Conservation (phyloP, 371 early-diverging fungal species). For the Cokeromyces recurvatus region DNA sequence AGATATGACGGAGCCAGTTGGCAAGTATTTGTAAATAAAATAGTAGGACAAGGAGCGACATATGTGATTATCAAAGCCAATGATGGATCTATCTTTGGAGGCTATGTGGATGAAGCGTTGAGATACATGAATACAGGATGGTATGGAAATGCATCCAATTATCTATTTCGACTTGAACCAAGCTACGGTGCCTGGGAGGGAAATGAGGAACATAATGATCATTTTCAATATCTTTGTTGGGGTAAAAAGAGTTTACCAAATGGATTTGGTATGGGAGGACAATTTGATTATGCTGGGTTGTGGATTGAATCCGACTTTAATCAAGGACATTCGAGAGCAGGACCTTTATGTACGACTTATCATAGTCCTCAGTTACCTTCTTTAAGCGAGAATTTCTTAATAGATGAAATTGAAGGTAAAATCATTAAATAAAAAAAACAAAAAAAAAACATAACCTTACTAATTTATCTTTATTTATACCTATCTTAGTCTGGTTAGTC, state of each 20-base stretch:
- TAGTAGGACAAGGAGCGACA: constrained; percentile 49
- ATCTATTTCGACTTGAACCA: constrained; percentile 50
- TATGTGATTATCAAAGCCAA: constrained; percentile 43
- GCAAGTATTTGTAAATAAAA: constrained; percentile 51
- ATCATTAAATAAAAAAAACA: background rate
- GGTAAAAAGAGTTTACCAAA: constrained; percentile 83
- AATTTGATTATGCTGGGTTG: constrained; percentile 79
- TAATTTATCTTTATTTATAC: background rate
- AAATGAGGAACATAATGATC: constrained; percentile 54
- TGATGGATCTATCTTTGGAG: constrained; percentile 65
- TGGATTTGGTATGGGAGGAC: constrained; percentile 83
- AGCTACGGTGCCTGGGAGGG: constrained; percentile 7
- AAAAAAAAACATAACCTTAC: too few species aligned
- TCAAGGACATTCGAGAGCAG: constrained; percentile 70
- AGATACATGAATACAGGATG: constrained; percentile 58
- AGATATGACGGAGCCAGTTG: constrained; percentile 56
- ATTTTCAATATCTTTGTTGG: constrained; percentile 81
- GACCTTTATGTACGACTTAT: constrained; percentile 67
- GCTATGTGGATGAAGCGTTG: constrained; percentile 63
- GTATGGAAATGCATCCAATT: constrained; percentile 62
- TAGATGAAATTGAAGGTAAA: constrained; percentile 73
- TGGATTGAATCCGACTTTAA: constrained; percentile 71
- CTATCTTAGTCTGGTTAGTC: constrained; percentile 62
- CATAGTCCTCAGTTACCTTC: constrained; percentile 57
- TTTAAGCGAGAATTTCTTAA: constrained; percentile 50